Evolutionary conservation across 129 eudicot species (phyloP).

Genomic region (Sambucus nigra): DNA sequence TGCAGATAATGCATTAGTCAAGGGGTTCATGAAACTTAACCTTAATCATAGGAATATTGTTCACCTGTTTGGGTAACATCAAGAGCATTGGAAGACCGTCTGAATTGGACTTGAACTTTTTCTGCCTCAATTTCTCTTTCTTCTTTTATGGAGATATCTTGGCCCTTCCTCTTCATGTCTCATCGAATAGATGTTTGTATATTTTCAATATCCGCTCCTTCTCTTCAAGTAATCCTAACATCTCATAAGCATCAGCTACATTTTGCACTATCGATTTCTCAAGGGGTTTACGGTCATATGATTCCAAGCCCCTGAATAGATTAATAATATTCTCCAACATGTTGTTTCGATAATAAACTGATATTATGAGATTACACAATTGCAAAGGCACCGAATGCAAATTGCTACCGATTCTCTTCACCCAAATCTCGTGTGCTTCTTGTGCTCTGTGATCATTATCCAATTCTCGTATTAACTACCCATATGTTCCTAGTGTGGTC

Average conservation of each 20-base stretch:
- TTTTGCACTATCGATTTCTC: slow-evolving; percentile 48
- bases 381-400: slow-evolving; percentile 71
- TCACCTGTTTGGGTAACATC: background rate
- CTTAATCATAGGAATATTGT: background rate
- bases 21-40: too few relatives aligned
- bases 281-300: slow-evolving; percentile 53
- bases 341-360: slow-evolving; percentile 61
- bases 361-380: slow-evolving; percentile 59
- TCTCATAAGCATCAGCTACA: slow-evolving; percentile 72
- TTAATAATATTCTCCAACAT: slow-evolving; percentile 63
- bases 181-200: slow-evolving; percentile 38
- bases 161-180: slow-evolving; percentile 20
- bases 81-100: slow-evolving; percentile 1
- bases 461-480: slow-evolving; percentile 67
- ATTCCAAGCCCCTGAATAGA: slow-evolving; percentile 66
- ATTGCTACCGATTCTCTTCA: slow-evolving; percentile 59
- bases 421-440: slow-evolving; percentile 82
- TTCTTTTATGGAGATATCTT: slow-evolving; percentile 16
- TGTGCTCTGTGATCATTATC: slow-evolving; percentile 75
- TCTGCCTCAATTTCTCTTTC: slow-evolving; percentile 1
- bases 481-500: slow-evolving; percentile 65
- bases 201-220: slow-evolving; percentile 56
- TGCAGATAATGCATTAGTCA: too few relatives aligned
- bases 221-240: slow-evolving; percentile 59
- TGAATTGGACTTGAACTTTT: background rate